These are phyloP conservation scores for Ustilago lituana DNA, from an alignment of 1,284 basidiomycete genomes.

Conservation along the genomic window DNA sequence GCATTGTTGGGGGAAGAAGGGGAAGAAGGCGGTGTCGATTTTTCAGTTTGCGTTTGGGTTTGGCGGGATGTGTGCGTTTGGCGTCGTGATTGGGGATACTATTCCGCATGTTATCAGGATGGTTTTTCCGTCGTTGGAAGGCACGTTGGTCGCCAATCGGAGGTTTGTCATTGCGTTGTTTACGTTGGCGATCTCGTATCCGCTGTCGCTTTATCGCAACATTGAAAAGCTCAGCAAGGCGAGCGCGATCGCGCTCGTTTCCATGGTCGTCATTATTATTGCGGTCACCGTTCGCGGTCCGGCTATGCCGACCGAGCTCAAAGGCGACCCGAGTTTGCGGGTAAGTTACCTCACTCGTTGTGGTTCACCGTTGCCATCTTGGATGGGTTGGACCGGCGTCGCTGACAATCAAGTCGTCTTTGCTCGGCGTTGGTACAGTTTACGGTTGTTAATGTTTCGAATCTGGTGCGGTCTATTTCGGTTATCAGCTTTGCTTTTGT, in stretches of 20 bases:
- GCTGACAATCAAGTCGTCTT: too few relatives aligned
- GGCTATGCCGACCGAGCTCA: slow-evolving; percentile 79
- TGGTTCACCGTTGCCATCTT: too few relatives aligned
- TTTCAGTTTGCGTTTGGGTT: slow-evolving; percentile 98
- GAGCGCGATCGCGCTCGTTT: slow-evolving; percentile 78
- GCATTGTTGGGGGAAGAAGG: slow-evolving; percentile 82
- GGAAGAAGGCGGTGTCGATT: slow-evolving; percentile 84
- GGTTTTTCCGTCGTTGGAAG: slow-evolving; percentile 82
- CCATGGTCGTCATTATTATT: slow-evolving; percentile 92
- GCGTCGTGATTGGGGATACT: slow-evolving; percentile 78
- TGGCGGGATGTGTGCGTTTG: slow-evolving; percentile 75
- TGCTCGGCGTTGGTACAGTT: slow-evolving; percentile 67
- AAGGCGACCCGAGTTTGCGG: slow-evolving; percentile 72
- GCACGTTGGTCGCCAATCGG: slow-evolving; percentile 82
- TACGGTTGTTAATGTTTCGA: slow-evolving; percentile 85
- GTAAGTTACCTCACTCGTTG: too few relatives aligned
- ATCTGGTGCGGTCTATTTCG: slow-evolving; percentile 62
- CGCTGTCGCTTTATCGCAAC: slow-evolving; percentile 92
- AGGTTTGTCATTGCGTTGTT: slow-evolving; percentile 79
- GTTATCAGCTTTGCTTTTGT: slow-evolving; percentile 67
- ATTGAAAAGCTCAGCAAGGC: slow-evolving; percentile 96
- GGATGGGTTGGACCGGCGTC: too few relatives aligned
- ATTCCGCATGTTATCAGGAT: slow-evolving; percentile 90
- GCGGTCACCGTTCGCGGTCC: slow-evolving; percentile 88
- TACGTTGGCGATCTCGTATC: slow-evolving; percentile 75